Evolutionary conservation across 1,284 basidiomycete species (phyloP).

Genomic region (Austropuccinia psidii): DNA sequence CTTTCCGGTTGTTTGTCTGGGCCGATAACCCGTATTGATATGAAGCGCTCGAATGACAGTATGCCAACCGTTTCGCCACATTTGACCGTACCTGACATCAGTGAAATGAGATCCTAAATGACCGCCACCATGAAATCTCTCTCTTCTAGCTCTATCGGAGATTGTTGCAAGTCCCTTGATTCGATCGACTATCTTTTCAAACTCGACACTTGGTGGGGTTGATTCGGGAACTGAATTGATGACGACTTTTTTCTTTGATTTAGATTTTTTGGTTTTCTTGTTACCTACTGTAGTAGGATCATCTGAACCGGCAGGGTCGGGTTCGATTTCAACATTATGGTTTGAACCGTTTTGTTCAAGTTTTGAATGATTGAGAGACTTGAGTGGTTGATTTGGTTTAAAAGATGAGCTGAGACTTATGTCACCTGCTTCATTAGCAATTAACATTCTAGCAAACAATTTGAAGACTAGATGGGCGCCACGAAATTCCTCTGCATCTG

Average conservation of each 20-base stretch:
- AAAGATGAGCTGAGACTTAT: constrained; percentile 3
- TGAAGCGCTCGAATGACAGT: constrained; percentile 30
- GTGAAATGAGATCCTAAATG: constrained; percentile 28
- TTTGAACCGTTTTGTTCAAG: too few relatives aligned
- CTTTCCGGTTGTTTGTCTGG: not conserved
- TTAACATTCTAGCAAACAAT: constrained; percentile 35
- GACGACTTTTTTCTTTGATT: constrained; percentile 21
- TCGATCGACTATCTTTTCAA: constrained; percentile 17
- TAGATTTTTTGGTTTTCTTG: constrained; percentile 32
- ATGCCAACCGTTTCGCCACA: constrained; percentile 35
- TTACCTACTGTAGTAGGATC: constrained; percentile 1
- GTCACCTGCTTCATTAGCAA: constrained; percentile 35
- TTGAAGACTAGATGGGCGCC: constrained; percentile 37
- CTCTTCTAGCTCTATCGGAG: constrained; percentile 23
- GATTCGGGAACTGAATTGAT: not conserved
- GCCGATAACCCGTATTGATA: constrained; percentile 36
- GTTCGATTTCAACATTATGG: not conserved
- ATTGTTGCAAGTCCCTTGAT: constrained; percentile 22
- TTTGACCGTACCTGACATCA: constrained; percentile 27
- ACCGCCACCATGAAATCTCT: constrained; percentile 26
- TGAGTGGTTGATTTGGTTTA: not conserved
- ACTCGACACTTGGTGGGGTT: constrained; percentile 24
- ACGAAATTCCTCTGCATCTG: constrained; percentile 31
- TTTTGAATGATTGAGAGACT: too few relatives aligned
- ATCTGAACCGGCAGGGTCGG: constrained; percentile 8